These are phyloP conservation scores for Heliamphora exappendiculata DNA, from an alignment of 148 eudicot species.

Conservation along the genomic window DNA sequence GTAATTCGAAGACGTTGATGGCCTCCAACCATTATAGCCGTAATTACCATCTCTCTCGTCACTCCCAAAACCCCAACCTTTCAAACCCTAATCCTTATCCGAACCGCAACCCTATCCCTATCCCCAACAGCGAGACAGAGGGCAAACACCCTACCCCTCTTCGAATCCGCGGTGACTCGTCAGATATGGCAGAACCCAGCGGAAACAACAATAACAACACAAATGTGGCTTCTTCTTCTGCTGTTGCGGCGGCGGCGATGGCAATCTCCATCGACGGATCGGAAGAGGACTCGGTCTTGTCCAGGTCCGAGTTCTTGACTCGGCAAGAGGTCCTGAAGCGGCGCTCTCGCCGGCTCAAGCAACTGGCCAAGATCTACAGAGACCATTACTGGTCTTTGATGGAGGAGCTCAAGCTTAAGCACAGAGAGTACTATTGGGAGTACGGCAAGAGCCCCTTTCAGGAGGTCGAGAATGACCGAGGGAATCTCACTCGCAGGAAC, in stretches of 20 bases:
- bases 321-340: slow-evolving; percentile 42
- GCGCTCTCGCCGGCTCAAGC: slow-evolving; percentile 33
- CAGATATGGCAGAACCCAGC: neutral
- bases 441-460: slow-evolving; percentile 36
- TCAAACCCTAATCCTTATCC: neutral
- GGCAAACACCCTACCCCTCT: neutral
- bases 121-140: neutral
- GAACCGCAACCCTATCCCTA: neutral
- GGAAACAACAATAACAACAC: neutral
- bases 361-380: slow-evolving; percentile 36
- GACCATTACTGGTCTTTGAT: slow-evolving; percentile 56
- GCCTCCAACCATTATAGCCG: neutral
- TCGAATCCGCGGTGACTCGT: neutral
- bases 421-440: slow-evolving; percentile 45
- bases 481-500: neutral
- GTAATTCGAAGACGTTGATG: neutral
- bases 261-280: slow-evolving; percentile 14
- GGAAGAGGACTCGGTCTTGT: slow-evolving; percentile 22
- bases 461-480: slow-evolving; percentile 19
- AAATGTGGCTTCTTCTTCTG: slow-evolving; percentile 10
- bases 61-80: neutral
- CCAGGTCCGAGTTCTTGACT: slow-evolving; percentile 35
- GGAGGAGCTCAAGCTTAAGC: slow-evolving; percentile 49
- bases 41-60: neutral
- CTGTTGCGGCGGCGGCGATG: neutral